A percentile compares a stretch with the other conserved stretches of the same genome.
phyloP scores from a whole-genome alignment of 1,284 basidiomycete species.

The Lentinula novae-zelandiae region DNA sequence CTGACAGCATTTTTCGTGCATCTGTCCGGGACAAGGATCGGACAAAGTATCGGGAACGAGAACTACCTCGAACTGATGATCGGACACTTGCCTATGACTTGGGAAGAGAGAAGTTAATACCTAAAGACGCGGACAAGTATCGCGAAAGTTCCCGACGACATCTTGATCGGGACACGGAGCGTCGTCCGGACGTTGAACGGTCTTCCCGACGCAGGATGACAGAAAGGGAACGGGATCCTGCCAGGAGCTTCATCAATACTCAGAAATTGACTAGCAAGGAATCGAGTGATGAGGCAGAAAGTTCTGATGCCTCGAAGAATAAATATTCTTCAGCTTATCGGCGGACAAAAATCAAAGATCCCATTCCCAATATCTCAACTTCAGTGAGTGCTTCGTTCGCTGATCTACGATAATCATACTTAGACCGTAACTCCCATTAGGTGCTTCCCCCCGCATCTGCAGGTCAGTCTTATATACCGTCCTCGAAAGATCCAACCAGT shows the following conservation, averaged over 20 bases:
- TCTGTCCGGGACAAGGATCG: constrained; percentile 10
- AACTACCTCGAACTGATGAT: background rate
- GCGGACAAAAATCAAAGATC: constrained; percentile 17
- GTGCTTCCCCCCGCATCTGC: constrained; percentile 9
- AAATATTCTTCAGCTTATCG: constrained; percentile 13
- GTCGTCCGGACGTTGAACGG: background rate
- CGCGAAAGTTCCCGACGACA: constrained; percentile 1
- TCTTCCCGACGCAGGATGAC: background rate
- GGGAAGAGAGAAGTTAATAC: background rate
- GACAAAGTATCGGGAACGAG: constrained; percentile 14
- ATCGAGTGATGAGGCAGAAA: constrained; percentile 19
- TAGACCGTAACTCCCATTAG: background rate
- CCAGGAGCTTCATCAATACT: background rate
- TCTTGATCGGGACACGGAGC: background rate
- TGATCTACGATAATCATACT: background rate
- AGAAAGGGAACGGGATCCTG: constrained; percentile 7
- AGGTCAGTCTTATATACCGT: background rate
- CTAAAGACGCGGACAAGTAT: background rate
- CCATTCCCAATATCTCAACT: constrained; percentile 16
- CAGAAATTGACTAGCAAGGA: constrained; percentile 6
- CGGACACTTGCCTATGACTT: background rate
- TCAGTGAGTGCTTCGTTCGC: constrained; percentile 16
- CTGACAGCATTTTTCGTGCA: constrained; percentile 5
- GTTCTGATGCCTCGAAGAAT: constrained; percentile 20
- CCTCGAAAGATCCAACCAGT: background rate